A percentile compares a stretch with the other conserved stretches of the same genome.
Conservation (phyloP, 495 filamentous ascomycete genomes). For the Parathielavia appendiculata region DNA sequence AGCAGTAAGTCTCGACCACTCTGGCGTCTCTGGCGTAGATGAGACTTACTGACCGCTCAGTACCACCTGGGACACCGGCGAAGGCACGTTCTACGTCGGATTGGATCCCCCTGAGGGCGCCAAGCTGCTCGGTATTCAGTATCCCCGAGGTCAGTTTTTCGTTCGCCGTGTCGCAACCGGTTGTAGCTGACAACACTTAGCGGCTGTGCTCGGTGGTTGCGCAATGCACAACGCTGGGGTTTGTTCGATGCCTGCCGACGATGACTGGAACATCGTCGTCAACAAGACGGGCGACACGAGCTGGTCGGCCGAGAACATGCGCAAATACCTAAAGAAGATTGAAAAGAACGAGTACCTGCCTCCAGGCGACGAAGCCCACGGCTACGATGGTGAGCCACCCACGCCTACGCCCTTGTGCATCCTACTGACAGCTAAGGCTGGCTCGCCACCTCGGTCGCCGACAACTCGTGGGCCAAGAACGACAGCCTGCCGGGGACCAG, state of each 20-base stretch:
- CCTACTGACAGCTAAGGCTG: constrained; percentile 27
- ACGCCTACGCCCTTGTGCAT: not conserved
- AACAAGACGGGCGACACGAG: constrained; percentile 43
- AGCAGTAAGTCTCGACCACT: no score
- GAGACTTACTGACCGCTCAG: no score
- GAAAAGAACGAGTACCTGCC: constrained; percentile 43
- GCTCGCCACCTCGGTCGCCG: constrained; percentile 36
- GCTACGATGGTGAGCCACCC: constrained; percentile 33
- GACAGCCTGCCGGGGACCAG: constrained; percentile 21
- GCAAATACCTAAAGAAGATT: constrained; percentile 40
- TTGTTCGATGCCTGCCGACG: constrained; percentile 38
- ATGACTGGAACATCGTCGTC: constrained; percentile 44
- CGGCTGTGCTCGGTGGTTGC: constrained; percentile 44
- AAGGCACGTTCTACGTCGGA: constrained; percentile 47
- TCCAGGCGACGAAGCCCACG: constrained; percentile 36
- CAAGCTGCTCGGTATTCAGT: constrained; percentile 43
- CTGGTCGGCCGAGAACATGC: constrained; percentile 45
- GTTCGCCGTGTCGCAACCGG: no score
- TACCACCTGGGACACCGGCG: constrained; percentile 40
- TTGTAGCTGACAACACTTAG: no score
- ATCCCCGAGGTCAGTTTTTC: no score
- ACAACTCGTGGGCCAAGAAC: constrained; percentile 33
- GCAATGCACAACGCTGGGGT: constrained; percentile 49
- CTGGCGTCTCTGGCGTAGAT: no score
- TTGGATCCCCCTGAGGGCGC: constrained; percentile 40